Evolutionary conservation across 2,329 filamentous ascomycete genomes (phyloP), one percentile per base, ranked within the genome.

Genomic region (Claviceps purpurea): DNA sequence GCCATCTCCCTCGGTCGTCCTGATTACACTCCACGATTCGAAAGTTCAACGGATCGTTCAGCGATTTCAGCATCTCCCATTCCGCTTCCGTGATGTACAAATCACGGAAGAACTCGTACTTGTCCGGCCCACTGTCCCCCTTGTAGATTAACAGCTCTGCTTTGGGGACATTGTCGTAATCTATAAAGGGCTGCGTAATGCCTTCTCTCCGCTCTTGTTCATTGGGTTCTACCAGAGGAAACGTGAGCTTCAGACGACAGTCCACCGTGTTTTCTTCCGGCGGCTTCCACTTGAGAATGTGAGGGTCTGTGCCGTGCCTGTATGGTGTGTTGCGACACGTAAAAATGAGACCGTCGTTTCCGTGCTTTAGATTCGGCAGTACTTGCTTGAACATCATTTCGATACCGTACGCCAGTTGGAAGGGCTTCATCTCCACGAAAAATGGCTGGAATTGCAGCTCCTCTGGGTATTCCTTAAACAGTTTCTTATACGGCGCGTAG

Each of bases 211-310:
- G 78, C 59, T 93, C 85, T 16, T 74, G 69, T 14, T 79, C 77
- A 61, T 84, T 79, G 1, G 85, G 84, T 54, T 87, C 77, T n/a
- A 85, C 73, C 0, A 74, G 63, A 0, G 86, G 85, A 61, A 96
- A 97, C 13, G 78, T 74, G 44, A 98, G 76, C 50, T 79, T 79
- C 60, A 97, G 76, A 43, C 85, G 79, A 66, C 95, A 96, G 66
- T 98, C 93, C 59, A 98, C 82, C 0, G 89, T 95, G 71, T 98
- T 98, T 67, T 98, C 93, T 58, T 87, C 77, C 4, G 89, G 88
- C 0, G 91, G 89, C 70, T 98, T 98, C 93, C 93, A 98, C 68
- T 98, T 98, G 41, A 98, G 74, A 56, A 96, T 98, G 65, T 95
- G 85, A 49, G 81, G 80, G 68, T 98, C 93, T 13, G 93, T 98